phyloP scores from a whole-genome alignment of 2,329 filamentous ascomycete genomes.

The Microsporum canis region DNA sequence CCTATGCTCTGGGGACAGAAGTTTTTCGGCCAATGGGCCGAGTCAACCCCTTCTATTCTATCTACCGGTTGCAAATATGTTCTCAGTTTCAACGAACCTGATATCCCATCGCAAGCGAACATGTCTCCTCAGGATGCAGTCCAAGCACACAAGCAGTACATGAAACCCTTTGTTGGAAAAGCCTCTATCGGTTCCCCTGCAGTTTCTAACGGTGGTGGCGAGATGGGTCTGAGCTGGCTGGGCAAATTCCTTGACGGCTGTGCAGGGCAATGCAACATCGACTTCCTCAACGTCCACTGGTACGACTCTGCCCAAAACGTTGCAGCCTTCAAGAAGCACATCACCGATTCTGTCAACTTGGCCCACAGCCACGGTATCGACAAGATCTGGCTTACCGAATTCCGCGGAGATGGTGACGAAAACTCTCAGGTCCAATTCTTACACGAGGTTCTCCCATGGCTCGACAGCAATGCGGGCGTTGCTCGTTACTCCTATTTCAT shows the following conservation, averaged over 20 bases:
- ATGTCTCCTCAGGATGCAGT: constrained; percentile 31
- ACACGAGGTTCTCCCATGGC: constrained; percentile 27
- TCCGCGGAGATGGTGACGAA: constrained; percentile 24
- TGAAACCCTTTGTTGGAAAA: constrained; percentile 27
- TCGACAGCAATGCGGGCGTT: constrained; percentile 30
- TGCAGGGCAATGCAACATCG: constrained; percentile 27
- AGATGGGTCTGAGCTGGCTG: constrained; percentile 33
- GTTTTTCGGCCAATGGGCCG: constrained; percentile 27
- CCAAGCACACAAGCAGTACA: constrained; percentile 26
- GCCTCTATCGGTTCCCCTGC: constrained; percentile 35
- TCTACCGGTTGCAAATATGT: constrained; percentile 28
- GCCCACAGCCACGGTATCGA: constrained; percentile 25
- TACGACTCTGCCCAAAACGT: constrained; percentile 25
- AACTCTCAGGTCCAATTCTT: constrained; percentile 27
- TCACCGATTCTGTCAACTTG: constrained; percentile 26
- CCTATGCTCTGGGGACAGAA: constrained; percentile 37
- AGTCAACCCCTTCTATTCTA: constrained; percentile 26
- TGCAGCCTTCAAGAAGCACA: constrained; percentile 29
- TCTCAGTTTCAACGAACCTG: constrained; percentile 39
- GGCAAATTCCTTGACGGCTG: constrained; percentile 30
- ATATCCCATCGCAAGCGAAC: constrained; percentile 28
- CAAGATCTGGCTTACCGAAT: constrained; percentile 39
- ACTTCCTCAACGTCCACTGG: constrained; percentile 37
- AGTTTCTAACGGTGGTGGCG: constrained; percentile 28
- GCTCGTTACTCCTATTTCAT: constrained; percentile 35